A percentile compares a stretch with the other conserved stretches of the same genome.
Conservation (phyloP, 2,329 filamentous ascomycete species). For the Aschersonia sp. region DNA sequence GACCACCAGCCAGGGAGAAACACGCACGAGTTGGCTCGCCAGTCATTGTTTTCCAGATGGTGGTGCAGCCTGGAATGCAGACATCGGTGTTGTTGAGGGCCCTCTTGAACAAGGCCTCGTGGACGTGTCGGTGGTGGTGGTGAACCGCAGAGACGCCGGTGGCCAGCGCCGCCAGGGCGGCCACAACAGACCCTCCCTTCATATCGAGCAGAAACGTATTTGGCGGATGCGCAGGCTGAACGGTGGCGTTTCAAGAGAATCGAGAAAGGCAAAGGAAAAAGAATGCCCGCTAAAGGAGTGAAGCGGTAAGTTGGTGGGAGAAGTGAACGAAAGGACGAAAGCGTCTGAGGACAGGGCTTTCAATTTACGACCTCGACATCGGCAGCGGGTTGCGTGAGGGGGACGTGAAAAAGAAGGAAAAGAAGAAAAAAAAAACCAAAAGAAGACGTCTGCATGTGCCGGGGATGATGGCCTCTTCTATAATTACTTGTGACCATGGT, state of each 20-base stretch:
- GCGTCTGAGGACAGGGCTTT: conserved; percentile 26
- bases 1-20: too few relatives aligned
- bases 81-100: conserved; percentile 25
- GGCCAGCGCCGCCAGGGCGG: conserved; percentile 46
- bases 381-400: conserved; percentile 24
- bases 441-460: conserved; percentile 16
- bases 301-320: conserved; percentile 47
- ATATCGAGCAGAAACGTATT: conserved; percentile 37
- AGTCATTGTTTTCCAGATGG: conserved; percentile 57
- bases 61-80: conserved; percentile 53
- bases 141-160: conserved; percentile 39
- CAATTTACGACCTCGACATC: conserved; percentile 35
- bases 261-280: conserved; percentile 23
- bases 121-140: conserved; percentile 53
- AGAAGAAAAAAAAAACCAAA: neutral
- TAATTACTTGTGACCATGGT: neutral
- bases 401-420: conserved; percentile 17
- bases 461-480: neutral
- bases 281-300: conserved; percentile 82
- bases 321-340: conserved; percentile 36
- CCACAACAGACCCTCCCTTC: conserved; percentile 58
- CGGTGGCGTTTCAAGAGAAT: conserved; percentile 5
- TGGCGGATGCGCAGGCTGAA: too few relatives aligned
- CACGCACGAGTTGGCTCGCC: conserved; percentile 50
- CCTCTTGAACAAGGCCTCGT: conserved; percentile 46